Percentiles rank a stretch among this genome's conserved stretches.
Conservation (phyloP, 371 early-diverging fungal genomes). For the Coemansia sp. region DNA sequence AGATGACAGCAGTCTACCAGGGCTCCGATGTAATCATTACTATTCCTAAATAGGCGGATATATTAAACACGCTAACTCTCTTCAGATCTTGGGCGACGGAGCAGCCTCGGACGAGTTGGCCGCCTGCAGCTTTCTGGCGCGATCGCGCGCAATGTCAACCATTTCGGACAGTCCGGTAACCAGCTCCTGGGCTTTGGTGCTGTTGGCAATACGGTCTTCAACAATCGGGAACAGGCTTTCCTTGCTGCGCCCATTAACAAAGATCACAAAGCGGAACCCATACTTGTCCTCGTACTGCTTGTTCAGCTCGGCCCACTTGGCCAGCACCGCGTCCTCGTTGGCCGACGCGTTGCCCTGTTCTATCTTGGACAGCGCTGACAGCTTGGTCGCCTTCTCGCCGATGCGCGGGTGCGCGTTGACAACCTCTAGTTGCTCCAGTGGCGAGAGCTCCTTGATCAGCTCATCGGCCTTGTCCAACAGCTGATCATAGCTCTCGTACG, state of each 20-base stretch:
- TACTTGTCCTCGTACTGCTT: constrained; percentile 76
- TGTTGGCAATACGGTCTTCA: constrained; percentile 62
- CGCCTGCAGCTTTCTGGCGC: constrained; percentile 62
- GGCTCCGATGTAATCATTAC: constrained; percentile 21
- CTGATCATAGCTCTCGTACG: constrained; percentile 63
- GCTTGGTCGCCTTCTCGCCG: constrained; percentile 67
- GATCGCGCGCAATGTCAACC: constrained; percentile 77
- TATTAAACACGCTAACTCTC: neutral
- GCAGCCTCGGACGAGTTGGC: constrained; percentile 1
- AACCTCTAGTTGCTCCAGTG: constrained; percentile 66
- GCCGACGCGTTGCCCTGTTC: constrained; percentile 68
- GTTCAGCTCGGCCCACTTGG: constrained; percentile 65
- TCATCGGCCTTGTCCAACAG: constrained; percentile 63
- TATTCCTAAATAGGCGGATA: constrained; percentile 14
- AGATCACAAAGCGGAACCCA: constrained; percentile 87
- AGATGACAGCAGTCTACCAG: constrained; percentile 24
- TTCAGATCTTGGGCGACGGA: constrained; percentile 22
- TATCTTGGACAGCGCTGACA: constrained; percentile 70
- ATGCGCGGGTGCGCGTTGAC: constrained; percentile 92
- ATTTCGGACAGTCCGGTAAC: constrained; percentile 66
- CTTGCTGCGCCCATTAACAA: constrained; percentile 80
- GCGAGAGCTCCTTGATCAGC: constrained; percentile 55
- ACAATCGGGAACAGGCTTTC: constrained; percentile 71
- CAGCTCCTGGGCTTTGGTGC: constrained; percentile 57
- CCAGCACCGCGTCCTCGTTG: constrained; percentile 55